phyloP scores from a whole-genome alignment of 1,284 basidiomycete genomes.

The Trametes hirsuta region DNA sequence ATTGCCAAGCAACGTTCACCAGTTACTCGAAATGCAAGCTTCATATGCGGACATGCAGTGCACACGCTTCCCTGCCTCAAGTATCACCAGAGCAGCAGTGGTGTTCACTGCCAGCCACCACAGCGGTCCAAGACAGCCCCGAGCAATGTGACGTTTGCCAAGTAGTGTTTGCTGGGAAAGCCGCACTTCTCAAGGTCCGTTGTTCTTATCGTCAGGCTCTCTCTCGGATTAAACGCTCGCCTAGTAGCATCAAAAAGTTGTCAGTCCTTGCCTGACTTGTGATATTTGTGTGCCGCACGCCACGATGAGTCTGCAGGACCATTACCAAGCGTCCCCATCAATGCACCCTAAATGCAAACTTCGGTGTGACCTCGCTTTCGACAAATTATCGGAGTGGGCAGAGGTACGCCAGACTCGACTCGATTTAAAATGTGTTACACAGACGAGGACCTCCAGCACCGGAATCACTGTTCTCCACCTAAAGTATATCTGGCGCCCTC shows the following conservation, averaged over 20 bases:
- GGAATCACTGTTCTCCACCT: too few relatives aligned
- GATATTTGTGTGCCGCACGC: not conserved
- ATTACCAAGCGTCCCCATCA: slow-evolving; percentile 9
- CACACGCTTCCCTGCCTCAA: not conserved
- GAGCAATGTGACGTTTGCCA: too few relatives aligned
- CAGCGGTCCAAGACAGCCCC: not conserved
- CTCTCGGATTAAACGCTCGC: not conserved
- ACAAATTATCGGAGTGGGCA: not conserved
- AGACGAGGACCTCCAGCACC: too few relatives aligned
- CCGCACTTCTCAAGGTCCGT: not conserved
- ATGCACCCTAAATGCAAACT: slow-evolving; percentile 3
- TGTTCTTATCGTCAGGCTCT: not conserved
- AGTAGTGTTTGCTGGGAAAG: too few relatives aligned
- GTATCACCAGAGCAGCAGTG: not conserved
- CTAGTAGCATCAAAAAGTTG: not conserved
- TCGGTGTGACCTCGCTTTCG: slow-evolving; percentile 8
- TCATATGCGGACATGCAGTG: not conserved
- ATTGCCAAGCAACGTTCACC: not conserved
- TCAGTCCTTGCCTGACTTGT: not conserved
- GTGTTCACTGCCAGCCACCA: not conserved
- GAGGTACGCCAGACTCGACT: not conserved
- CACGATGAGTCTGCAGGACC: slow-evolving; percentile 11
- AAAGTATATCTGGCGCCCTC: too few relatives aligned
- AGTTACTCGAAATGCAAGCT: not conserved
- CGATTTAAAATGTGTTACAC: too few relatives aligned